phyloP scores from a whole-genome alignment of 331 rosid species.

The Cydonia oblonga region DNA sequence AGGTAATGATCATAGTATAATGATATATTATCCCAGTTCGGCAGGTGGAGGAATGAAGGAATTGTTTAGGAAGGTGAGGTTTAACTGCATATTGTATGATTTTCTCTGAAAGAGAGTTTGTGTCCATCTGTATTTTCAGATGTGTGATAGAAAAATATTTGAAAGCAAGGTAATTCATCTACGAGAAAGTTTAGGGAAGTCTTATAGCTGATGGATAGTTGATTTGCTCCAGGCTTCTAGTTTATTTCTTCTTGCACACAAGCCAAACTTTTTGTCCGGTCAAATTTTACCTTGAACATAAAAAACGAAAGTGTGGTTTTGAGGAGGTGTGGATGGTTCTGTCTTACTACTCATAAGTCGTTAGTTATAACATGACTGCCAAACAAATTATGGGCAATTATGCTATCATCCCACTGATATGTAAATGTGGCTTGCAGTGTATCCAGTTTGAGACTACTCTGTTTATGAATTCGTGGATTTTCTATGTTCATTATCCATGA shows the following conservation, averaged over 20 bases:
- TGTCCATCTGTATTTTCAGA: not conserved
- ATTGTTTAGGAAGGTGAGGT: conserved; percentile 87
- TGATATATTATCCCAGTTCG: conserved; percentile 98
- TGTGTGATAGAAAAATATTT: not conserved
- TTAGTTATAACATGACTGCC: no score
- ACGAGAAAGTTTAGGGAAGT: not conserved
- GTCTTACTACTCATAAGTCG: no score
- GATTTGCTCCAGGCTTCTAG: not conserved
- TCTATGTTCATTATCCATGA: not conserved
- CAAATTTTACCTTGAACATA: not conserved
- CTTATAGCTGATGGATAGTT: not conserved
- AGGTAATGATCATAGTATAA: conserved; percentile 95
- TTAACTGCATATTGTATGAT: not conserved
- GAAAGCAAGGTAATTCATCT: not conserved
- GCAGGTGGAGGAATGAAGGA: conserved; percentile 99
- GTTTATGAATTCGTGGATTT: not conserved
- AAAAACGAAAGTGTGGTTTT: not conserved
- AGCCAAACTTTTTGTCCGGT: not conserved
- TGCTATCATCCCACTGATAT: no score
- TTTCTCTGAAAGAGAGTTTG: not conserved
- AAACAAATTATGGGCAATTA: no score
- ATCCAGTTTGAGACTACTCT: not conserved
- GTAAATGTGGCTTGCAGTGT: not conserved
- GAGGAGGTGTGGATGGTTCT: no score
- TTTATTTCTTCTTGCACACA: not conserved